Conservation (phyloP, 1,284 basidiomycete genomes). For the Puccinia novopanici region DNA sequence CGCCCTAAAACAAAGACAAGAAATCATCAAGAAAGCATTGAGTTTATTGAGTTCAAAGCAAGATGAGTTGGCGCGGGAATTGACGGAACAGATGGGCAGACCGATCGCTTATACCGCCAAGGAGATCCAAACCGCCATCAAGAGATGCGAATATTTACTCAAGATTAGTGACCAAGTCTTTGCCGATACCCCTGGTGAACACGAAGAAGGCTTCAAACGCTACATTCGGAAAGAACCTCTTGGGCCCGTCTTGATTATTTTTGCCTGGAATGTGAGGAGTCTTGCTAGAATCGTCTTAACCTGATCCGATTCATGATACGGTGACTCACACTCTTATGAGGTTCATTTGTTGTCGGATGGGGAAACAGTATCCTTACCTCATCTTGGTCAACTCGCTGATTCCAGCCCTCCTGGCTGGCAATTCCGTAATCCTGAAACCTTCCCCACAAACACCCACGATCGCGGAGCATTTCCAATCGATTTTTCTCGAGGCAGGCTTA, state of each 20-base stretch:
- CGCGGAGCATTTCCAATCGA: slow-evolving; percentile 75
- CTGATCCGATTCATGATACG: neutral
- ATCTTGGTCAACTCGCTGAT: slow-evolving; percentile 85
- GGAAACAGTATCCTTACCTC: slow-evolving; percentile 72
- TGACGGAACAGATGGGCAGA: slow-evolving; percentile 80
- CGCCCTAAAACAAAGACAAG: slow-evolving; percentile 71
- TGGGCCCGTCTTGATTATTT: slow-evolving; percentile 82
- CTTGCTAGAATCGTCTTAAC: slow-evolving; percentile 55
- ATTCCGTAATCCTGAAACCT: slow-evolving; percentile 85
- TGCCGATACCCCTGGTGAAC: slow-evolving; percentile 77
- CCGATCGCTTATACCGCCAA: slow-evolving; percentile 75
- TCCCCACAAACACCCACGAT: slow-evolving; percentile 89
- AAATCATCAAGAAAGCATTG: slow-evolving; percentile 64
- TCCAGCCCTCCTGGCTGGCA: slow-evolving; percentile 83
- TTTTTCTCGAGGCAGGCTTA: slow-evolving; percentile 73
- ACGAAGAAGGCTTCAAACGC: slow-evolving; percentile 62
- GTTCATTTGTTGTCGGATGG: neutral
- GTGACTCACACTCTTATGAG: slow-evolving; percentile 41
- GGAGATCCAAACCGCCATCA: slow-evolving; percentile 78
- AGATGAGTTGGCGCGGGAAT: slow-evolving; percentile 72
- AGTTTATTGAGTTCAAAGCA: slow-evolving; percentile 73
- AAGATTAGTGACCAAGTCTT: slow-evolving; percentile 77
- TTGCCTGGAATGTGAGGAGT: slow-evolving; percentile 82
- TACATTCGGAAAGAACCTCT: slow-evolving; percentile 79
- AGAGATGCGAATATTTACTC: slow-evolving; percentile 79